phyloP scores from a whole-genome alignment of 225 moss, liverwort and hornwort genomes.

The Marchantia polymorpha region DNA sequence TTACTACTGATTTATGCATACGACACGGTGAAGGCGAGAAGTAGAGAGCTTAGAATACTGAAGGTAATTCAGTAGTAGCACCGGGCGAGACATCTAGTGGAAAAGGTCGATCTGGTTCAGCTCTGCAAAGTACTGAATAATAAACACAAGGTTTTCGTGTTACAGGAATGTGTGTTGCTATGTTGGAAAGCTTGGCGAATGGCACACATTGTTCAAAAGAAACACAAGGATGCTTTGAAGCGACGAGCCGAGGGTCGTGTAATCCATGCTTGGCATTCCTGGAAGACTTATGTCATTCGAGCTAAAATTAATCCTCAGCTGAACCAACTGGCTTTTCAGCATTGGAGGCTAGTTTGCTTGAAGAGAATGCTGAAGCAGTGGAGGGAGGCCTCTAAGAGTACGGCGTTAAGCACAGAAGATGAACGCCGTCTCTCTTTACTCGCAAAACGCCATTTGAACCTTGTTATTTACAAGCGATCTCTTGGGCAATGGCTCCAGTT shows the following conservation, averaged over 20 bases:
- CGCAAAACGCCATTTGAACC: slow-evolving; percentile 53
- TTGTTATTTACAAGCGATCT: slow-evolving; percentile 38
- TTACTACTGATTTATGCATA: no score
- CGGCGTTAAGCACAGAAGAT: slow-evolving; percentile 57
- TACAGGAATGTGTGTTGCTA: slow-evolving; percentile 45
- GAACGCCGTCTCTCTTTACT: slow-evolving; percentile 56
- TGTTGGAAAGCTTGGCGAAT: slow-evolving; percentile 66
- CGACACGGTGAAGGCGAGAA: no score
- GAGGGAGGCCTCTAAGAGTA: slow-evolving; percentile 47
- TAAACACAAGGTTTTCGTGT: neutral
- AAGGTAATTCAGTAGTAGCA: no score
- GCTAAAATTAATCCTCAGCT: slow-evolving; percentile 61
- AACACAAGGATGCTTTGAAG: slow-evolving; percentile 38
- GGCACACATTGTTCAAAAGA: slow-evolving; percentile 47
- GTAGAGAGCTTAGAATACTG: no score
- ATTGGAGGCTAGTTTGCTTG: slow-evolving; percentile 54
- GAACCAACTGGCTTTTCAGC: slow-evolving; percentile 50
- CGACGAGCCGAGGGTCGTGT: slow-evolving; percentile 44
- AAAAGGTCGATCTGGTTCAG: no score
- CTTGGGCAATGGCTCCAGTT: slow-evolving; percentile 67
- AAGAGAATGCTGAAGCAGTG: slow-evolving; percentile 48
- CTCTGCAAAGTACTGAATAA: no score
- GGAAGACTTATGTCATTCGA: slow-evolving; percentile 59
- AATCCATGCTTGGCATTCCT: slow-evolving; percentile 55
- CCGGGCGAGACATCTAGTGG: no score